A percentile compares a stretch with the other conserved stretches of the same genome.
Conservation (phyloP, 176 grass and related monocot genomes). For the Stipa capillata region DNA sequence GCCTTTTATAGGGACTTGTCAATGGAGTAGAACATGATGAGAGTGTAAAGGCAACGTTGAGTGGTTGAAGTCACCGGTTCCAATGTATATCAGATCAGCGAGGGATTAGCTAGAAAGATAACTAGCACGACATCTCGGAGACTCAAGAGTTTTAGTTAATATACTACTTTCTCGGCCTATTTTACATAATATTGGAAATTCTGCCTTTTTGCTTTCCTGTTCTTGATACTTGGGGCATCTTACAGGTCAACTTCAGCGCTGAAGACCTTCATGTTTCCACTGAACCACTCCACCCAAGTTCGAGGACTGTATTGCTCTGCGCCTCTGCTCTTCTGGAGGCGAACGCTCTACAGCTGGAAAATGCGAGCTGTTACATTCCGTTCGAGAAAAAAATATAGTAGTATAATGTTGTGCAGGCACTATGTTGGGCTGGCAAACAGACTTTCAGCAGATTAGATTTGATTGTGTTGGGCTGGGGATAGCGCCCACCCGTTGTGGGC, state of each 20-base stretch:
- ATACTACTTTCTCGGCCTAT: not conserved
- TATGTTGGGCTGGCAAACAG: not conserved
- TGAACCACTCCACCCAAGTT: not conserved
- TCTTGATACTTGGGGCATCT: not conserved
- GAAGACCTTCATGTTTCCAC: not conserved
- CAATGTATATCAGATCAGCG: conserved; percentile 29
- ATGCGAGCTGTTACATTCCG: not conserved
- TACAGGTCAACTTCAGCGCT: not conserved
- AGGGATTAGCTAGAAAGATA: conserved; percentile 18
- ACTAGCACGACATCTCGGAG: not conserved
- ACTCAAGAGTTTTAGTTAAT: too few species aligned
- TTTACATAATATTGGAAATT: not conserved
- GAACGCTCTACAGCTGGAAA: not conserved
- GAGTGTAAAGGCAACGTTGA: conserved; percentile 13
- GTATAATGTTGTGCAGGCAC: not conserved
- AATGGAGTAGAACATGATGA: conserved; percentile 29
- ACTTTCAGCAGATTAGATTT: not conserved
- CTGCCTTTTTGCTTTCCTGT: not conserved
- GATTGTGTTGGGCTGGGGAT: not conserved
- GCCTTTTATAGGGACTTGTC: not conserved
- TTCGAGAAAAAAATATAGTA: not conserved
- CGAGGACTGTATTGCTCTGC: not conserved
- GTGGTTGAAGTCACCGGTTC: conserved; percentile 43
- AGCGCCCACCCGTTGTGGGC: not conserved
- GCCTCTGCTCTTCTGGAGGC: not conserved